Base-by-base conservation (phyloP, 257 asterid species). In the Ligustrum vulgare region DNA sequence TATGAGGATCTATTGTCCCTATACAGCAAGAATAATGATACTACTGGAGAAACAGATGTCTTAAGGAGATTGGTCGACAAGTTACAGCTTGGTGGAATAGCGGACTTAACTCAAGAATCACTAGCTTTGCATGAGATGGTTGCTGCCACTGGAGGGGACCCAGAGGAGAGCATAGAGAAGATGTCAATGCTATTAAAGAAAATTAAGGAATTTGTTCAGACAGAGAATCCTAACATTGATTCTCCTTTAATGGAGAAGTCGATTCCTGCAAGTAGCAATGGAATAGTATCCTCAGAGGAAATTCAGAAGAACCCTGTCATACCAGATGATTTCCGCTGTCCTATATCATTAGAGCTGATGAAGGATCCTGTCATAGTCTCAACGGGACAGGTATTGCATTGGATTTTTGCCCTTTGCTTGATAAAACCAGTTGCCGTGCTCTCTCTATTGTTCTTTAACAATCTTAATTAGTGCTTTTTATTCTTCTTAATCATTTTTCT, bases 251-350 rank as follows among this genome's bases (percentile, higher is more conserved):
- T 80, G 4, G 96, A 83, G 47, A 87, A 86, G 76, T 79, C 89
- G n/a, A 67, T 80, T 72, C 90, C 87, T 74, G 79, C 86, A 69
- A 83, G 87, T 76, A 77, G 89, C 60, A 83, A 83, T 75, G 91
- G 87, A 63, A 90, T 85, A 80, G 45, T 79, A 62, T 78, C 83
- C 71, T 64, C 76, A 2, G 89, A 84, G 60, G 87, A 79, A 79
- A 79, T 74, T 77, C 84, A 72, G 69, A 92, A 77, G 77, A 75
- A 86, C 84, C 90, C 91, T 79, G 85, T 85, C 78, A 87, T 93
- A 79, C 99, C 99, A 3, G 98, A 93, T 74, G 99, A 95, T 84
- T 95, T 95, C 71, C 97, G 99, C 6, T 95, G 99, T 71, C 98
- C 99, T 65, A 90, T 93, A 79, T 95, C 98, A 51, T 85, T 93